Percentiles rank a stretch among this genome's conserved stretches.
Conservation (phyloP, 2,329 filamentous ascomycete genomes). For the Sporothrix pallida region DNA sequence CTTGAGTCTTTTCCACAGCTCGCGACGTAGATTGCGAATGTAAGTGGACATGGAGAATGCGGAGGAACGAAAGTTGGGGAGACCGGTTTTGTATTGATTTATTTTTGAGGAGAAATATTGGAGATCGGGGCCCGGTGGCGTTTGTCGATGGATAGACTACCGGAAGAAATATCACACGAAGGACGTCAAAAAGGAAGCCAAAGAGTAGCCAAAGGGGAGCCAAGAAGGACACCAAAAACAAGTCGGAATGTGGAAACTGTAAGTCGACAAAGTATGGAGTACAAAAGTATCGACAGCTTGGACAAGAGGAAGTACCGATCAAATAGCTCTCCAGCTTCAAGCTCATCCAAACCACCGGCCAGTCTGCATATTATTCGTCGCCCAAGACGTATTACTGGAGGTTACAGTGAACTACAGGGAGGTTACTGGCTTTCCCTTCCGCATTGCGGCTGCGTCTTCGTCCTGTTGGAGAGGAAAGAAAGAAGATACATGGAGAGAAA, state of each 20-base stretch:
- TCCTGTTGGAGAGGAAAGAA: background rate
- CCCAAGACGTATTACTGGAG: too few species aligned
- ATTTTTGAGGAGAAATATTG: background rate
- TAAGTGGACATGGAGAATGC: constrained; percentile 4
- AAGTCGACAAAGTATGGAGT: background rate
- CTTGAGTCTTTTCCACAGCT: constrained; percentile 13
- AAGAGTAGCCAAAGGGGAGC: background rate
- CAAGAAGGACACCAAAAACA: background rate
- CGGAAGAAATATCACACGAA: background rate
- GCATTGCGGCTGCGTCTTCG: too few species aligned
- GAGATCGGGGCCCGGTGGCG: background rate
- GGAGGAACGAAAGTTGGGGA: too few species aligned
- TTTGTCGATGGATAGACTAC: background rate
- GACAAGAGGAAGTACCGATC: constrained; percentile 30
- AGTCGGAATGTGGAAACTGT: background rate
- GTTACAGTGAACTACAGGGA: too few species aligned
- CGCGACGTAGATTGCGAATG: background rate
- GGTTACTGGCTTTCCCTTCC: too few species aligned
- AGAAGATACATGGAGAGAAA: background rate
- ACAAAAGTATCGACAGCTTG: background rate
- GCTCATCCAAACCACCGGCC: background rate
- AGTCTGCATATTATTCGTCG: background rate
- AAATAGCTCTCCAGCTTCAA: background rate
- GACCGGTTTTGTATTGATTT: background rate
- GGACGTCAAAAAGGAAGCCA: background rate